A percentile compares a stretch with the other conserved stretches of the same genome.
Evolutionary conservation across 2,329 filamentous ascomycete species (phyloP).

Genomic region (Dactylonectria macrodidyma): DNA sequence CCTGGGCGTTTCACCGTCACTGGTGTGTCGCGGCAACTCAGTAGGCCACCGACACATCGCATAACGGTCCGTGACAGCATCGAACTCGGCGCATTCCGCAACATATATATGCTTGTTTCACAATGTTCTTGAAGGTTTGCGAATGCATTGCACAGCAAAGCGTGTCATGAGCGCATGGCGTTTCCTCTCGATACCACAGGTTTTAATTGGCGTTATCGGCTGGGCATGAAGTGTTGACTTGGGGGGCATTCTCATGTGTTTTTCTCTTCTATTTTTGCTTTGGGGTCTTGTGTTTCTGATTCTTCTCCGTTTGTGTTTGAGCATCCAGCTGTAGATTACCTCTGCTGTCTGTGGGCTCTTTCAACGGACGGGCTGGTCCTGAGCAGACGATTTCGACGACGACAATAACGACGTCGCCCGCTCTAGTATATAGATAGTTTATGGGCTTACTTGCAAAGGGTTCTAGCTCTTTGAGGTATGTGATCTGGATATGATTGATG

Average conservation of each 20-base stretch:
- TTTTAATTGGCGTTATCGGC: constrained; percentile 48
- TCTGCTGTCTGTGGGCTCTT: not conserved
- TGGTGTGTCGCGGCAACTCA: constrained; percentile 89
- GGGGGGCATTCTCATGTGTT: constrained; percentile 42
- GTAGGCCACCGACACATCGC: constrained; percentile 49
- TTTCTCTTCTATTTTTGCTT: constrained; percentile 29
- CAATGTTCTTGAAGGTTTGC: constrained; percentile 50
- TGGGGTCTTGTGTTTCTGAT: constrained; percentile 39
- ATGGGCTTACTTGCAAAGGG: constrained; percentile 36
- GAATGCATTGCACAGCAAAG: constrained; percentile 60
- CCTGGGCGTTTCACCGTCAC: constrained; percentile 97
- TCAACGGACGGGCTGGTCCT: constrained; percentile 15
- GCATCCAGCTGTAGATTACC: constrained; percentile 9
- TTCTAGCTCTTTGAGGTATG: constrained; percentile 35
- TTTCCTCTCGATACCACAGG: constrained; percentile 63
- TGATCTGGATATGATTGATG: constrained; percentile 49
- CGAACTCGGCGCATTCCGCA: constrained; percentile 44
- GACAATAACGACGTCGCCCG: constrained; percentile 38
- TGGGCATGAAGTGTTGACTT: constrained; percentile 45
- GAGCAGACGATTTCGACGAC: constrained; percentile 24
- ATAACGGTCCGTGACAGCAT: constrained; percentile 42
- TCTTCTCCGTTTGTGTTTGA: constrained; percentile 37
- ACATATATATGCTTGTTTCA: constrained; percentile 50
- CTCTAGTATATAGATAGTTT: constrained; percentile 48
- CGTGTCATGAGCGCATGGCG: constrained; percentile 58